Base-by-base conservation (phyloP, 2,329 filamentous ascomycete genomes). In the Trichoderma atrobrunneum region DNA sequence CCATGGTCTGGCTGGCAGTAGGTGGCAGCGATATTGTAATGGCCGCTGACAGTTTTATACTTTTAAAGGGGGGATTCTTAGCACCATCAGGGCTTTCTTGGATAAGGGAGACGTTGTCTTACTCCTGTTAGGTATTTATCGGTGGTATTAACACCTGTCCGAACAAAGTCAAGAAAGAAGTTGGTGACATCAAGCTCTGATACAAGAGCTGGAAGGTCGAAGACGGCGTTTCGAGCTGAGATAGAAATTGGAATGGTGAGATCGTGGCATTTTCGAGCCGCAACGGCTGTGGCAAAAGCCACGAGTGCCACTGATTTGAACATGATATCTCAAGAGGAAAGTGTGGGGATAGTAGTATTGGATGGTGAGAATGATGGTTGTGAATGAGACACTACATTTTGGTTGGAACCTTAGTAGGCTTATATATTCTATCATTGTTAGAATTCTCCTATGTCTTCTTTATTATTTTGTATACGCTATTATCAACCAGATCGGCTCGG, bases 1-100 rank as follows among this genome's bases (percentile, higher is more conserved):
- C 82, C 85, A 7, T 75, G 76, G 72, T 86, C 83, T 0, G 90
- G 90, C 68, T 84, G 80, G 79, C 90, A 92, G 81, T 90, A 90
- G 11, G 87, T 88, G 0, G 88, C 86, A 5, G 84, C 87, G 62
- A 92, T 87, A 5, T 86, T 78, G 80, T 90, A 91, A 28, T 80
- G 82, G 36, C 87, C 88, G 2, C 81, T 78, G 18, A 89, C 79
- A 0, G 84, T 87, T 32, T 81, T 76, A 75, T 87, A 88, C 82
- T 85, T 14, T 14, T 3, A 18, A n/a, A 16, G 7, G 39, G 39
- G 16, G 14, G 8, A 3, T 24, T 48, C 7, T 65, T 16, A 73
- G 36, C 30, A 66, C 26, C 6, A 26, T 54, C 36, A 61, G 28
- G 28, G 36, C 30, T 30, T 16, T 12, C 11, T 28, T 26, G 3